Evolutionary conservation across 2,329 filamentous ascomycete genomes (phyloP), one percentile per base, ranked within the genome.

Genomic region (Clarireedia homoeocarpa): DNA sequence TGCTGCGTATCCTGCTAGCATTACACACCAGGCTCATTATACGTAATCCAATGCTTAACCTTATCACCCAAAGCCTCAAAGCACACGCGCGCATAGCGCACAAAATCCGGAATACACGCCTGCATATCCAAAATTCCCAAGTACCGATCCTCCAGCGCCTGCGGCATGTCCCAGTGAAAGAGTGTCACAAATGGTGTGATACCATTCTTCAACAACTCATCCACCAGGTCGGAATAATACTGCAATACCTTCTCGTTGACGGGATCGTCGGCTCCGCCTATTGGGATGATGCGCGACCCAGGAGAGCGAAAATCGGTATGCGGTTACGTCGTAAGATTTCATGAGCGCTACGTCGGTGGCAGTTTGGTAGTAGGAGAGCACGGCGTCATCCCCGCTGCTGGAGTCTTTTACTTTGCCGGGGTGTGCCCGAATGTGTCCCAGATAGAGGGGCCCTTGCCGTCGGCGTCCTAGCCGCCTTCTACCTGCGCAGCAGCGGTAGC

Each of bases 21-120:
- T 82, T 83, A 89, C 72, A 89, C 92, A 81, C 87, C 92, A 5
- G 89, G 89, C 74, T 95, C 89, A 70, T 92, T 92, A 74, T 91
- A 89, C 24, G 88, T 92, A 69, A 91, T 88, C 89, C 89, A 95
- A 73, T 89, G 79, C 75, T 89, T 89, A 67, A 90, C 88, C 70
- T 84, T 85, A 59, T 83, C 79, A 51, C 63, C 62, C 6, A 94
- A 78, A 1, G 83, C 80, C 68, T 85, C 78, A 74, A 89, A 94
- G 66, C 89, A 78, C 48, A 90, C 76, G 59, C 85, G 82, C 7
- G 89, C 86, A 67, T 91, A 95, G 71, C 85, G 75, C 66, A 88
- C 84, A 68, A 84, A 95, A 72, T 95, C 90, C 54, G 85, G 80
- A 1, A 87, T 83, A 70, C 92, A 94, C 73, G 92, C 88, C 27